Base-by-base conservation (phyloP, 176 grass and related monocot species). In the Musa itinerans region DNA sequence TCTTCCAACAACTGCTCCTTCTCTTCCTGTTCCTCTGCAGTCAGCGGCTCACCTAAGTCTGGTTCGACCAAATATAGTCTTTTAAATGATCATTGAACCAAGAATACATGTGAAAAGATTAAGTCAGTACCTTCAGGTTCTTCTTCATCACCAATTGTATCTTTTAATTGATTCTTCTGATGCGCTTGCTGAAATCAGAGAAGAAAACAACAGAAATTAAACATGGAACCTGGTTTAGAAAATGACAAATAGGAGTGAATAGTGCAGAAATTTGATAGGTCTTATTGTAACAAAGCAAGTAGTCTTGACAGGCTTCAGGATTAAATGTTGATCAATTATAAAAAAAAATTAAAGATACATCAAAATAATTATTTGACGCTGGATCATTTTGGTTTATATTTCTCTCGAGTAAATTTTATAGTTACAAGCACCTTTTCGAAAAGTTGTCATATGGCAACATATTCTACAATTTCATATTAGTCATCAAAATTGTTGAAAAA, bases 81-180 rank as follows among this genome's bases (percentile, higher is more conserved):
- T 50, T 68, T 24, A 68, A 22, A 21, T 53, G 20, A 54, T 22
- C 50, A 68, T 59, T 22, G 8, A 72, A 76, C 72, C 59, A 65
- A 84, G n/a, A 80, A 78, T 63, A 65, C 51, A 77, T 49, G 50
- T 63, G 20, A 61, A 74, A 83, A 88, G 69, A 69, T 84, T 83
- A 81, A 85, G 76, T 65, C 84, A 86, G 72, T 81, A 86, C 84
- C 89, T 85, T 99, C 95, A 68, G 58, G 52, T 27, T 99, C 95
- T 79, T 99, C 95, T 11, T 85, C 95, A 79, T 99, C 95, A 78
- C 72, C 86, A 81, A 89, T 89, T 76, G 88, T 89, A 74, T 99
- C 91, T 86, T 99, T 99, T 81, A 89, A 86, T 83, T 92, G 86
- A 74, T 87, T 92, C 62, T 68, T 74, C 76, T 92, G 91, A 79